Evolutionary conservation across 495 filamentous ascomycete genomes (phyloP).

Genomic region (Aspergillus bridgeri): DNA sequence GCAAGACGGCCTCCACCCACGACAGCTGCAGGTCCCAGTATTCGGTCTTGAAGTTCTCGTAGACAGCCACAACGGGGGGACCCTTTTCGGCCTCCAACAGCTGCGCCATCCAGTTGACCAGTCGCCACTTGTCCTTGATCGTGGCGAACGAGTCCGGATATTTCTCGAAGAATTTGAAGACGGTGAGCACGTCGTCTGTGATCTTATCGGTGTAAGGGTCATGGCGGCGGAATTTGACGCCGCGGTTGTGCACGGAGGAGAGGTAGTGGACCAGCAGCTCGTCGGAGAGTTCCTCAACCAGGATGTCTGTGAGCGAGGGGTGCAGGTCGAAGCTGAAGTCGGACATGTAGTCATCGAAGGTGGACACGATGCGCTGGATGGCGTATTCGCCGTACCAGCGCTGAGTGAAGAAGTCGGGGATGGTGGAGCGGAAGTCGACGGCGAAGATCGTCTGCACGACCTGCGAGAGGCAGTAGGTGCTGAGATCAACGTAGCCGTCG

Average conservation of each 20-base stretch:
- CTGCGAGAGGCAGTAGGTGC: conserved; percentile 81
- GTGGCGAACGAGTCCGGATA: conserved; percentile 64
- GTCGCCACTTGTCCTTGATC: conserved; percentile 88
- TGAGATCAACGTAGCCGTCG: conserved; percentile 90
- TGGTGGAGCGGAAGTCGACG: conserved; percentile 76
- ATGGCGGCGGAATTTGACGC: conserved; percentile 77
- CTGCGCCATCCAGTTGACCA: conserved; percentile 73
- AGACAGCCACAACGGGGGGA: conserved; percentile 64
- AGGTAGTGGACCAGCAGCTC: conserved; percentile 86
- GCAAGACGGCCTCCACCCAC: conserved; percentile 94
- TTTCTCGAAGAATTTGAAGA: conserved; percentile 66
- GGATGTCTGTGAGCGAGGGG: conserved; percentile 78
- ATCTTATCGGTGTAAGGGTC: conserved; percentile 87
- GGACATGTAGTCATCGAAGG: conserved; percentile 87
- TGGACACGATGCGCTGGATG: conserved; percentile 85
- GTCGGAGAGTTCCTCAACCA: conserved; percentile 87
- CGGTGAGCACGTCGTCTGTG: conserved; percentile 81
- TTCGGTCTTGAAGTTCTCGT: conserved; percentile 74
- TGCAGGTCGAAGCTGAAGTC: conserved; percentile 82
- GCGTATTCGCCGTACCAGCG: conserved; percentile 80
- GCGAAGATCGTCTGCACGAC: conserved; percentile 82
- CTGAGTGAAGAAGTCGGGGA: conserved; percentile 85
- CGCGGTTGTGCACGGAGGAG: conserved; percentile 79
- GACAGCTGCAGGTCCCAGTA: conserved; percentile 95
- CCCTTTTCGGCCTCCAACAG: conserved; percentile 74